Evolutionary conservation across 2,329 filamentous ascomycete species (phyloP).

Genomic region (Calcarisporium arbuscula): DNA sequence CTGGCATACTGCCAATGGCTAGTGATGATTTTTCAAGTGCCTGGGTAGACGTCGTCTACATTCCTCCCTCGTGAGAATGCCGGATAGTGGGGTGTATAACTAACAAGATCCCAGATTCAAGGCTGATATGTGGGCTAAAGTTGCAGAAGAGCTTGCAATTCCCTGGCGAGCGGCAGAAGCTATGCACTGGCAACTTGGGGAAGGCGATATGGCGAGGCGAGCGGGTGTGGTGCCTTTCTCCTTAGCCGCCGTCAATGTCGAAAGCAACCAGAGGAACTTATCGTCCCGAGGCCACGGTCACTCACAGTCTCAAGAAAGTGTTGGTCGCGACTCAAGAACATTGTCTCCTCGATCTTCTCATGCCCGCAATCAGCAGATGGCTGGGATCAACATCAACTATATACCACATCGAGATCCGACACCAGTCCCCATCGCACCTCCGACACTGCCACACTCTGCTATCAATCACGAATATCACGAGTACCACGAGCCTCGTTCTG

Average conservation of each 20-base stretch:
- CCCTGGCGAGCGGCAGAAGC: slow-evolving; percentile 94
- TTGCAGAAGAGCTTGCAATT: slow-evolving; percentile 89
- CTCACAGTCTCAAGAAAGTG: slow-evolving; percentile 40
- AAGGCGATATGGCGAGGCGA: slow-evolving; percentile 86
- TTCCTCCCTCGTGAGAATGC: not conserved
- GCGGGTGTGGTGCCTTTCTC: slow-evolving; percentile 86
- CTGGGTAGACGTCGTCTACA: not conserved
- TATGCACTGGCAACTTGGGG: slow-evolving; percentile 97
- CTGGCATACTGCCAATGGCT: not conserved
- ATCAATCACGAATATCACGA: slow-evolving; percentile 23
- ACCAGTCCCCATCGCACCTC: slow-evolving; percentile 14
- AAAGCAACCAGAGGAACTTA: slow-evolving; percentile 32
- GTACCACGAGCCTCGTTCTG: too few species aligned
- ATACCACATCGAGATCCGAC: slow-evolving; percentile 29
- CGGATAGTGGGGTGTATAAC: too few species aligned
- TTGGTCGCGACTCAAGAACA: slow-evolving; percentile 35
- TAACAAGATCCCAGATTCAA: slow-evolving; percentile 65
- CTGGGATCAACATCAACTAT: slow-evolving; percentile 26
- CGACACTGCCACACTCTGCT: slow-evolving; percentile 24
- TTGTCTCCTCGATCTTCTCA: slow-evolving; percentile 36
- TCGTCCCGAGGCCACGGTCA: slow-evolving; percentile 34
- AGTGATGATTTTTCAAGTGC: not conserved
- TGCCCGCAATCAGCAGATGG: slow-evolving; percentile 26
- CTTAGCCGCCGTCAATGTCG: slow-evolving; percentile 50
- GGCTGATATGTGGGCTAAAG: slow-evolving; percentile 94